Percentiles rank a stretch among this genome's conserved stretches.
phyloP scores from a whole-genome alignment of 179 eudicot genomes.

The Beta corolliflora region DNA sequence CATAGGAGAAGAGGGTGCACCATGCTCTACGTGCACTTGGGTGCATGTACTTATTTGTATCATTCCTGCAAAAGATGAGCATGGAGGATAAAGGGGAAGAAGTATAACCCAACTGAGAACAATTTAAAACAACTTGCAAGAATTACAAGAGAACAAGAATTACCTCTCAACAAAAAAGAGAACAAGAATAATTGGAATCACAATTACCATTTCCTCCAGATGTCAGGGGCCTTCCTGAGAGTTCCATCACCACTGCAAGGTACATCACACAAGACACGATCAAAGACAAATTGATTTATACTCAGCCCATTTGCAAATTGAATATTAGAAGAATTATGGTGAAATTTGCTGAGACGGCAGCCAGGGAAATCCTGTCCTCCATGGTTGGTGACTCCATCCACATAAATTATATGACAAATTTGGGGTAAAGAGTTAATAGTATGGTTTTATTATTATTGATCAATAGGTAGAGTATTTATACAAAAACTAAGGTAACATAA shows the following conservation, averaged over 20 bases:
- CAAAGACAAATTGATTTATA: slow-evolving; percentile 75
- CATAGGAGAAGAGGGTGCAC: too few relatives aligned
- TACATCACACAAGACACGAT: slow-evolving; percentile 96
- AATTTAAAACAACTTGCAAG: background rate
- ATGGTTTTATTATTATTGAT: too few relatives aligned
- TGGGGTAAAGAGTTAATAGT: too few relatives aligned
- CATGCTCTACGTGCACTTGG: too few relatives aligned
- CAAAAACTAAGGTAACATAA: too few relatives aligned
- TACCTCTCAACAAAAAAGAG: too few relatives aligned
- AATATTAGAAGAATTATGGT: slow-evolving; percentile 34
- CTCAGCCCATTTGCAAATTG: slow-evolving; percentile 42
- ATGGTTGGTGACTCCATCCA: slow-evolving; percentile 95
- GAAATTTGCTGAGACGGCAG: slow-evolving; percentile 68
- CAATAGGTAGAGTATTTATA: too few relatives aligned
- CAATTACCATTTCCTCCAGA: slow-evolving; percentile 89
- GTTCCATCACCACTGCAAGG: slow-evolving; percentile 99
- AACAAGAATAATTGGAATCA: background rate
- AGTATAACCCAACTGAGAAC: background rate
- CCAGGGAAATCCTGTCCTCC: slow-evolving; percentile 98
- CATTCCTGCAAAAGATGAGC: slow-evolving; percentile 53
- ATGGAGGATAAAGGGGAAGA: background rate
- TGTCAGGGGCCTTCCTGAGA: slow-evolving; percentile 96
- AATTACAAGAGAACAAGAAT: background rate
- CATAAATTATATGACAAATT: too few relatives aligned
- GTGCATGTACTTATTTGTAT: too few relatives aligned